A percentile compares a stretch with the other conserved stretches of the same genome.
Evolutionary conservation across 164 flowering plant species (phyloP).

Genomic region (Taxillus chinensis): DNA sequence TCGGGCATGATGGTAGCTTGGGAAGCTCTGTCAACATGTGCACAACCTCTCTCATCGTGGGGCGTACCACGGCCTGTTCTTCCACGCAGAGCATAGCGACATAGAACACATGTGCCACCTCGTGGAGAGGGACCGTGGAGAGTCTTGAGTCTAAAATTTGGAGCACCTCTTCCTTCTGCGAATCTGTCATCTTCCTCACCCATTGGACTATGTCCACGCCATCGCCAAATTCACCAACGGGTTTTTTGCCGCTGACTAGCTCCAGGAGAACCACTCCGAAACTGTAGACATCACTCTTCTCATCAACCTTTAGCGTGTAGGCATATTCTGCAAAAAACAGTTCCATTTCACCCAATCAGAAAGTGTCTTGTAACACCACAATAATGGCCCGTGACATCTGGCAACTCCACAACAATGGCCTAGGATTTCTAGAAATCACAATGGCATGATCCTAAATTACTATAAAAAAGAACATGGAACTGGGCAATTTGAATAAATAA

Average conservation of each 20-base stretch:
- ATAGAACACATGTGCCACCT: constrained; percentile 87
- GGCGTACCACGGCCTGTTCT: constrained; percentile 89
- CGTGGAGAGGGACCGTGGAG: constrained; percentile 68
- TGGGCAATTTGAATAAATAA: too few species aligned
- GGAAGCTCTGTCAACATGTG: constrained; percentile 85
- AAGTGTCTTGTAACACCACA: background rate
- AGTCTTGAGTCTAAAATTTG: constrained; percentile 78
- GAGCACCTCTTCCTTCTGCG: constrained; percentile 70
- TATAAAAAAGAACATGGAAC: too few species aligned
- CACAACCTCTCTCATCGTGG: constrained; percentile 95
- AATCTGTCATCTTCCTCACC: constrained; percentile 85
- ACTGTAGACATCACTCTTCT: constrained; percentile 95
- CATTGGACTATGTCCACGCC: constrained; percentile 98
- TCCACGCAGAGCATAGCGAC: constrained; percentile 97
- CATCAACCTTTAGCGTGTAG: constrained; percentile 88
- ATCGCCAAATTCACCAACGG: constrained; percentile 96
- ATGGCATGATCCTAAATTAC: too few species aligned
- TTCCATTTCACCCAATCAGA: background rate
- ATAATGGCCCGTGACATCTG: background rate
- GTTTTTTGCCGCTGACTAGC: constrained; percentile 74
- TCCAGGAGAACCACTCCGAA: constrained; percentile 90
- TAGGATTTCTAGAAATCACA: too few species aligned
- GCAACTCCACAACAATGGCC: too few species aligned
- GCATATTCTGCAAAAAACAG: constrained; percentile 61
- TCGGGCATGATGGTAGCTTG: constrained; percentile 27